These are phyloP conservation scores for Corymbia citriodora DNA, from an alignment of 441 rosid genomes.

Conservation along the genomic window DNA sequence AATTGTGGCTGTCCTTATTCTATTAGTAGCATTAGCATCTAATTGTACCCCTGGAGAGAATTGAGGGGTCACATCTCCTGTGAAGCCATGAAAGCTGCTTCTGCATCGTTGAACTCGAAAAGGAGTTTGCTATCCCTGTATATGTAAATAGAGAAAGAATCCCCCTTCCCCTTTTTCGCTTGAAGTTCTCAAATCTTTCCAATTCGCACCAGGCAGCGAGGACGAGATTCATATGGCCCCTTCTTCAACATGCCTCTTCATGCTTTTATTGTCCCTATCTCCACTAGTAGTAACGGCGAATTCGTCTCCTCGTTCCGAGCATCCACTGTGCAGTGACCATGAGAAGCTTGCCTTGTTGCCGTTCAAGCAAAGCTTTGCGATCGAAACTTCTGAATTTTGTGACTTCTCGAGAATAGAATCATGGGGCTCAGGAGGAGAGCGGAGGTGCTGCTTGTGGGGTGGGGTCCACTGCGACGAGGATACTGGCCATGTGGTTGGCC, in stretches of 20 bases:
- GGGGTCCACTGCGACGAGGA: background rate
- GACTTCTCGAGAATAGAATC: background rate
- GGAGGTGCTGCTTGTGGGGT: background rate
- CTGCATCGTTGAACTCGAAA: accelerated
- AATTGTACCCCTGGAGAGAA: too few species aligned
- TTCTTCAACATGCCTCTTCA: background rate
- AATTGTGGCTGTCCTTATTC: too few species aligned
- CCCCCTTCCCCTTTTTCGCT: accelerated
- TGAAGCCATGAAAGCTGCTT: too few species aligned
- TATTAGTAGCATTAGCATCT: too few species aligned
- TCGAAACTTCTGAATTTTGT: background rate
- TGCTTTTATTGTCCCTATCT: background rate
- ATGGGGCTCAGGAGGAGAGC: background rate
- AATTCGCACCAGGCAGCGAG: background rate
- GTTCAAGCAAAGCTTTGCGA: background rate
- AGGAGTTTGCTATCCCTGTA: too few species aligned
- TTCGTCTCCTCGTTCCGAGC: background rate
- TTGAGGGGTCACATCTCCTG: too few species aligned
- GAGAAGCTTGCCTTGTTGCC: background rate
- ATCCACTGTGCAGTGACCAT: background rate
- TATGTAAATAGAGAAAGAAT: too few species aligned
- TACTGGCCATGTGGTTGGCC: background rate
- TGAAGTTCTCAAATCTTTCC: background rate
- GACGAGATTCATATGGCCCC: background rate
- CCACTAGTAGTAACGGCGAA: background rate